Evolutionary conservation across 352 stramenopile genomes (phyloP).

Genomic region (Globisporangium paddicum): DNA sequence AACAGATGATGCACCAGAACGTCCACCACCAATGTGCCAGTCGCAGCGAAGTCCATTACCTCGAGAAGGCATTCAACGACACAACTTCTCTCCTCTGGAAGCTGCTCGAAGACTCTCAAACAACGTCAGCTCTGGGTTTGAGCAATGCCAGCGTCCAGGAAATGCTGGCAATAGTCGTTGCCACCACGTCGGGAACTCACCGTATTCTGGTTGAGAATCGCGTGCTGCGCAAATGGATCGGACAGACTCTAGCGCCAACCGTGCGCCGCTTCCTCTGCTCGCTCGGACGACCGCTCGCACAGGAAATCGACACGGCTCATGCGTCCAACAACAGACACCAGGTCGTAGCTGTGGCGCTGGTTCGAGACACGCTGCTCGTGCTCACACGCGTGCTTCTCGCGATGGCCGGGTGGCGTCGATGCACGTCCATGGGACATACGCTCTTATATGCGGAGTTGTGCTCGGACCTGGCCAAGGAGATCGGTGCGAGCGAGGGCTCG

Average conservation of each 20-base stretch:
- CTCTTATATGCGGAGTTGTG: constrained; percentile 39
- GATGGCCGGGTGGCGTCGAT: constrained; percentile 32
- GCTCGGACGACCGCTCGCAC: neutral
- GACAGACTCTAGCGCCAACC: constrained; percentile 11
- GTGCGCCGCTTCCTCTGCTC: constrained; percentile 7
- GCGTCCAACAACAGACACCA: neutral
- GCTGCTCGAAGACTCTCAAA: constrained; percentile 2
- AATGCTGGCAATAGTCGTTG: neutral
- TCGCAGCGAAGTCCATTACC: constrained; percentile 19
- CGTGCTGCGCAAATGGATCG: constrained; percentile 11
- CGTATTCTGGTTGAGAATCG: constrained; percentile 10
- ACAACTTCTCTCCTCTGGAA: constrained; percentile 2
- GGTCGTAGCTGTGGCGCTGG: constrained; percentile 14
- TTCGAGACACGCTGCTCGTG: constrained; percentile 36
- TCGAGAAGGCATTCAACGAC: constrained; percentile 17
- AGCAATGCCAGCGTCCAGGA: neutral
- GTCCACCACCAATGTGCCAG: constrained; percentile 47
- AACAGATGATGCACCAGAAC: constrained; percentile 49
- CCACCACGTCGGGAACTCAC: neutral
- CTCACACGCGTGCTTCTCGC: constrained; percentile 41
- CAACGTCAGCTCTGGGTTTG: constrained; percentile 4
- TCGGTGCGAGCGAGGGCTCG: constrained; percentile 8
- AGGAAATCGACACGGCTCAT: neutral
- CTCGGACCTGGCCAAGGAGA: constrained; percentile 34
- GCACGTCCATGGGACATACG: constrained; percentile 34